These are phyloP conservation scores for Chaetomiaceae sp. DNA, from an alignment of 2,329 filamentous ascomycete species.

Conservation along the genomic window DNA sequence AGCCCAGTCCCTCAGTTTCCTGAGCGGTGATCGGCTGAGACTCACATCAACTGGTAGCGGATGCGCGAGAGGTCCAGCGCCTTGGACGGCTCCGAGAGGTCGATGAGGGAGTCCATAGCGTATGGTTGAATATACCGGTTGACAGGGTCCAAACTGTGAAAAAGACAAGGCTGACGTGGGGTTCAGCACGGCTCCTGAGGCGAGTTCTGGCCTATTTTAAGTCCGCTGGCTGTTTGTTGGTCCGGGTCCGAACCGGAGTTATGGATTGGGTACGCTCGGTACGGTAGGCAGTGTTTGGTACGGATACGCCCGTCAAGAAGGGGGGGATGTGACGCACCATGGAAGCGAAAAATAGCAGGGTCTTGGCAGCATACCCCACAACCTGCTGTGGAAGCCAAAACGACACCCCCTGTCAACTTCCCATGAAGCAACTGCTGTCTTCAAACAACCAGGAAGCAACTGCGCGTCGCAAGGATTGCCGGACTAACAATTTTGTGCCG, in stretches of 20 bases:
- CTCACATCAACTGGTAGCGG: conserved; percentile 86
- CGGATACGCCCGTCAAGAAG: too few species aligned
- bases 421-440: not conserved
- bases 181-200: not conserved
- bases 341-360: too few species aligned
- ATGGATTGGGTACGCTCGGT: too few species aligned
- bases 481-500: conserved; percentile 11
- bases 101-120: conserved; percentile 81
- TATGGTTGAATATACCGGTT: too few species aligned
- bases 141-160: too few species aligned
- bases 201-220: not conserved
- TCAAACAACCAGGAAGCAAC: not conserved
- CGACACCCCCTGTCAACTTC: not conserved
- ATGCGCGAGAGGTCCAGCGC: conserved; percentile 88
- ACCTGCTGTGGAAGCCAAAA: not conserved
- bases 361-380: conserved; percentile 1
- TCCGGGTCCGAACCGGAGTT: not conserved
- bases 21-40: conserved; percentile 12
- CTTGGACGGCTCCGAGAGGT: conserved; percentile 76
- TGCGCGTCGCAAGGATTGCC: conserved; percentile 10
- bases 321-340: conserved; percentile 5
- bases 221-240: not conserved
- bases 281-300: too few species aligned
- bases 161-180: not conserved
- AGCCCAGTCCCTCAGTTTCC: not conserved